These are phyloP conservation scores for Penicillium sp. DNA, from an alignment of 2,329 filamentous ascomycete genomes.

Conservation along the genomic window DNA sequence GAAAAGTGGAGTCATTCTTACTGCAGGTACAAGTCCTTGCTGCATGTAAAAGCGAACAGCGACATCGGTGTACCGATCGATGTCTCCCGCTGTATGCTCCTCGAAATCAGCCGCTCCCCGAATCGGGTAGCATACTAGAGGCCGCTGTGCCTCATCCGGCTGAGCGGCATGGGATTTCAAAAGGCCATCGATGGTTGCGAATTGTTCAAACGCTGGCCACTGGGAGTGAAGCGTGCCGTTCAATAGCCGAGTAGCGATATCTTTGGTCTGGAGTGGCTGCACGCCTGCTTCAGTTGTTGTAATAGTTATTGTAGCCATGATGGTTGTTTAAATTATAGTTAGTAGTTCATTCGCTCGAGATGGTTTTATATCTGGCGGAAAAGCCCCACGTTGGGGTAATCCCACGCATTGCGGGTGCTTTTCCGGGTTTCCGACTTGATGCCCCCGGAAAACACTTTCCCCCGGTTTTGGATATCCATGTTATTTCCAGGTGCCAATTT, in stretches of 20 bases:
- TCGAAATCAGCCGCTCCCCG: conserved; percentile 22
- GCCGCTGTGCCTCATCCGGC: conserved; percentile 12
- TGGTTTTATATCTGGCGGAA: conserved; percentile 8
- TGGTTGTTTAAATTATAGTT: neutral
- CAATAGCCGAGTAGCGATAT: conserved; percentile 22
- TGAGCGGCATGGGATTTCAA: conserved; percentile 23
- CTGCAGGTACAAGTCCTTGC: conserved; percentile 19
- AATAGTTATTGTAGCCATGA: conserved; percentile 11
- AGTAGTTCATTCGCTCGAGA: neutral
- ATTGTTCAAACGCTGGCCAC: conserved; percentile 21
- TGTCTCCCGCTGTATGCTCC: conserved; percentile 21
- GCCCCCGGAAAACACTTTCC: conserved; percentile 3
- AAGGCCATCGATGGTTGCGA: conserved; percentile 23
- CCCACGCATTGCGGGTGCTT: conserved; percentile 12
- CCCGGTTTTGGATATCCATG: neutral
- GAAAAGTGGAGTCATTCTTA: neutral
- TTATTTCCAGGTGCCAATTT: neutral
- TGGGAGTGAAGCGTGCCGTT: conserved; percentile 25
- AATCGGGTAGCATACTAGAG: conserved; percentile 24
- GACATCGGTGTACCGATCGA: conserved; percentile 26
- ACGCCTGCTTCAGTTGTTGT: conserved; percentile 9
- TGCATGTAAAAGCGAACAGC: conserved; percentile 22
- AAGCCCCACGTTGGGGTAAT: conserved; percentile 3
- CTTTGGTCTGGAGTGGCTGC: conserved; percentile 14
- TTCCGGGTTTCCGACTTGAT: conserved; percentile 15